Evolutionary conservation across 2,329 filamentous ascomycete genomes (phyloP), one percentile per base, ranked within the genome.

Genomic region (Anisogramma anomala): DNA sequence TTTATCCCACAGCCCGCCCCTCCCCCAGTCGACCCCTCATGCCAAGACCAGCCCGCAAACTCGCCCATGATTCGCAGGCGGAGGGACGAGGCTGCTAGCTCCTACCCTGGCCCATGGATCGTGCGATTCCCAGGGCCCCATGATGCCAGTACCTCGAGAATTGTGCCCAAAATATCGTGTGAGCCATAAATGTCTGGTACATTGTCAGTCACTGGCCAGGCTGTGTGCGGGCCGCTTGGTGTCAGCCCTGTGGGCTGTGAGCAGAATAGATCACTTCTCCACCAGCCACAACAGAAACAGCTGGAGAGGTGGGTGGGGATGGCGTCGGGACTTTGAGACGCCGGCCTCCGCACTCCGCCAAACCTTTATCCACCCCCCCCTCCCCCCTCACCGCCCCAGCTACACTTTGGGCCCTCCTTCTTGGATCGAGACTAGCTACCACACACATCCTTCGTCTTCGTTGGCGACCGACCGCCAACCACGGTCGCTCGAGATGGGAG

Each of bases 241-340:
- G 22, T 36, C 27, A 44, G 37, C 37, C 42, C 42, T 41, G 42
- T 14, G 32, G 18, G 20, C 22, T 2, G 14, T n/a, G n/a, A n/a
- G n/a, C n/a, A n/a, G n/a, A n/a, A n/a, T n/a, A n/a, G n/a, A n/a
- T n/a, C n/a, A n/a, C n/a, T n/a, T n/a, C n/a, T n/a, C n/a, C n/a
- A n/a, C 17, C 13, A 15, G 20, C 30, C 32, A 33, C 26, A 22
- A 14, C 11, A 19, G 27, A 23, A 13, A 28, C 23, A 23, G 33
- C 9, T 11, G 35, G 7, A 18, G 22, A 8, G 11, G 33, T 36
- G 27, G 27, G 15, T 22, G 32, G 30, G 4, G 14, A 10, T 6
- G 35, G 15, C 28, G 6, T 37, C n/a, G n/a, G n/a, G n/a, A n/a
- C n/a, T n/a, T n/a, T n/a, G 36, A 37, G 31, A 37, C 36, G 26